phyloP scores from a whole-genome alignment of 1,284 basidiomycete species.

The Peniophora sp. region DNA sequence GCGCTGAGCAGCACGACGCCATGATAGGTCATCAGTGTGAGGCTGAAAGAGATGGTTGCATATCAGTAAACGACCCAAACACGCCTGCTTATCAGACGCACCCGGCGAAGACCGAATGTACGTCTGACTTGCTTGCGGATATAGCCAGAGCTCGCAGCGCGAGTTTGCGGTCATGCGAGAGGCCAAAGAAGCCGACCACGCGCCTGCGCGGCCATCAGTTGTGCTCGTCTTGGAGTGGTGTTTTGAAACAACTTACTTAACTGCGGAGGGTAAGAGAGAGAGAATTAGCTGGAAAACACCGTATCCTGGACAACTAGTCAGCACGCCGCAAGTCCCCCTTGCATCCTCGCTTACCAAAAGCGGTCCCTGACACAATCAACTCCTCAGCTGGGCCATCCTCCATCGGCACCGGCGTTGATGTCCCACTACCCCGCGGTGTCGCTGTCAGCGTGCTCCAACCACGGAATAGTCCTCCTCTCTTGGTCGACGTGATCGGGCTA shows the following conservation, averaged over 20 bases:
- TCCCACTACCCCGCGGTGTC: constrained; percentile 11
- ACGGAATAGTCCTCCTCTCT: constrained; percentile 27
- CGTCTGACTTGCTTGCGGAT: constrained; percentile 54
- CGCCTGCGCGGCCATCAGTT: constrained; percentile 28
- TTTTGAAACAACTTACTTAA: no score
- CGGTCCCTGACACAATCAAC: constrained; percentile 62
- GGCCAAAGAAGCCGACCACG: constrained; percentile 68
- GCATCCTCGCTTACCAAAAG: constrained; percentile 45
- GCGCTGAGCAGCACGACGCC: constrained; percentile 61
- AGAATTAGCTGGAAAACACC: constrained; percentile 75
- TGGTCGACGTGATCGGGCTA: constrained; percentile 14
- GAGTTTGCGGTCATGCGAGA: constrained; percentile 58
- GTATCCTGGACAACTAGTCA: constrained; percentile 31
- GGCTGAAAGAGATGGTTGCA: constrained; percentile 23
- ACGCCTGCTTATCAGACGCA: constrained; percentile 19
- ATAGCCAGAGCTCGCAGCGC: constrained; percentile 63
- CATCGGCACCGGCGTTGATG: constrained; percentile 9
- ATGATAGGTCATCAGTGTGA: constrained; percentile 74
- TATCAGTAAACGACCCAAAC: not conserved
- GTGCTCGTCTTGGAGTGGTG: no score
- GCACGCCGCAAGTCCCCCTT: not conserved
- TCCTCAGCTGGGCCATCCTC: constrained; percentile 58
- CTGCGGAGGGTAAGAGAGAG: constrained; percentile 61
- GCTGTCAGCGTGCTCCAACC: constrained; percentile 22
- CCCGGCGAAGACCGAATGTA: constrained; percentile 71